phyloP scores from a whole-genome alignment of 441 rosid species.

The Gossypium davidsonii region DNA sequence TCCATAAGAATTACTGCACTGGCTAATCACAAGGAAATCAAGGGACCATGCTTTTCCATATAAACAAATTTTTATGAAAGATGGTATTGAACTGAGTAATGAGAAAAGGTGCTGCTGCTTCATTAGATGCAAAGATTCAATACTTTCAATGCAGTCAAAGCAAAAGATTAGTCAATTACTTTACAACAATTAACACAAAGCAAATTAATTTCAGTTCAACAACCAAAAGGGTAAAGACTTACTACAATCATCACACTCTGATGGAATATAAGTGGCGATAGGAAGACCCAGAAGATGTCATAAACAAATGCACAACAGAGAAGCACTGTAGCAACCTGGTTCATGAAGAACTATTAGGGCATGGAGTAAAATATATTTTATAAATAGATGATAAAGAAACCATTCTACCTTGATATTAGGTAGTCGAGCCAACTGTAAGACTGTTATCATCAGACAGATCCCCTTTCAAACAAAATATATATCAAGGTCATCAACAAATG shows the following conservation, averaged over 20 bases:
- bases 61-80: not conserved
- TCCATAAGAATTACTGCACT: not conserved
- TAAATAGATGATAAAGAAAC: constrained; percentile 16
- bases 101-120: not conserved
- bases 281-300: constrained; percentile 98
- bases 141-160: not conserved
- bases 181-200: not conserved
- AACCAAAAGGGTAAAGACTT: constrained; percentile 28
- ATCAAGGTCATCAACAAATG: constrained; percentile 14
- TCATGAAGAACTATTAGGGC: constrained; percentile 28
- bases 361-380: not conserved
- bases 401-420: constrained; percentile 82
- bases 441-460: constrained; percentile 95
- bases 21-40: not conserved
- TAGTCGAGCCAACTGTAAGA: constrained; percentile 86
- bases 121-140: not conserved
- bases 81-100: not conserved
- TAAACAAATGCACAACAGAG: constrained; percentile 90
- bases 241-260: constrained; percentile 97
- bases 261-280: constrained; percentile 84
- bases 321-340: constrained; percentile 92
- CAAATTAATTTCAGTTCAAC: constrained; percentile 3
- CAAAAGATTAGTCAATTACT: not conserved
- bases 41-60: not conserved
- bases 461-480: constrained; percentile 51